These are phyloP conservation scores for Dryadomyces quercus-mongolicae DNA, from an alignment of 2,329 filamentous ascomycete species.

Conservation along the genomic window DNA sequence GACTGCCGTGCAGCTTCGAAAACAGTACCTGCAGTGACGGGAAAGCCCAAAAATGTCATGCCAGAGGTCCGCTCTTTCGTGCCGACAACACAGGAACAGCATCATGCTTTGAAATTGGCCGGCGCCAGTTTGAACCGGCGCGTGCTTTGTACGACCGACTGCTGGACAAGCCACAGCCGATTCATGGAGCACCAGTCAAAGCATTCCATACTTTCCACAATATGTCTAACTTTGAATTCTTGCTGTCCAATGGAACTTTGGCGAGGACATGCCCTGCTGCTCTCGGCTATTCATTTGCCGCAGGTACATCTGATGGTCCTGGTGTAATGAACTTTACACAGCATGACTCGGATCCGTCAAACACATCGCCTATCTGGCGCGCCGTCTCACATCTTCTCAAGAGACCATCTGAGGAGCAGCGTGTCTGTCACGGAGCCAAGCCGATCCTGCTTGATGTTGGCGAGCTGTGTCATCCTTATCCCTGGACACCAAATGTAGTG, in stretches of 20 bases:
- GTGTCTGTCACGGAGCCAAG: conserved; percentile 67
- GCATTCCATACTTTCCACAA: conserved; percentile 74
- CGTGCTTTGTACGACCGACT: conserved; percentile 36
- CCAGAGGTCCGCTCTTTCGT: conserved; percentile 54
- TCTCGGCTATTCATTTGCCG: conserved; percentile 80
- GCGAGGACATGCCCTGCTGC: conserved; percentile 74
- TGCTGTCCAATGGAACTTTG: conserved; percentile 55
- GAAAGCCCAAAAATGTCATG: conserved; percentile 55
- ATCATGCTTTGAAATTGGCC: conserved; percentile 68
- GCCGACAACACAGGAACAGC: conserved; percentile 56
- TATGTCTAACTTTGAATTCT: conserved; percentile 62
- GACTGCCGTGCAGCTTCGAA: conserved; percentile 54
- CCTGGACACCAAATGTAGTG: conserved; percentile 85
- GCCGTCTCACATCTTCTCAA: conserved; percentile 63
- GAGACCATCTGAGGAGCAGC: conserved; percentile 56
- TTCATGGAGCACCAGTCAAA: conserved; percentile 54
- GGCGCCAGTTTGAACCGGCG: conserved; percentile 50
- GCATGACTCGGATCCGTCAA: conserved; percentile 59
- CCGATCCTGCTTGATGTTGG: conserved; percentile 83
- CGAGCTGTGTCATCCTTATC: conserved; percentile 63
- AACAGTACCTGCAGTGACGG: conserved; percentile 69
- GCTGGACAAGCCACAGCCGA: conserved; percentile 29
- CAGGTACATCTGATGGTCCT: conserved; percentile 79
- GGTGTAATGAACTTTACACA: conserved; percentile 88
- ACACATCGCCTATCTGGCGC: conserved; percentile 60